Percentiles rank a stretch among this genome's conserved stretches.
phyloP scores from a whole-genome alignment of 352 stramenopile species.

The Labyrinthula sp. region DNA sequence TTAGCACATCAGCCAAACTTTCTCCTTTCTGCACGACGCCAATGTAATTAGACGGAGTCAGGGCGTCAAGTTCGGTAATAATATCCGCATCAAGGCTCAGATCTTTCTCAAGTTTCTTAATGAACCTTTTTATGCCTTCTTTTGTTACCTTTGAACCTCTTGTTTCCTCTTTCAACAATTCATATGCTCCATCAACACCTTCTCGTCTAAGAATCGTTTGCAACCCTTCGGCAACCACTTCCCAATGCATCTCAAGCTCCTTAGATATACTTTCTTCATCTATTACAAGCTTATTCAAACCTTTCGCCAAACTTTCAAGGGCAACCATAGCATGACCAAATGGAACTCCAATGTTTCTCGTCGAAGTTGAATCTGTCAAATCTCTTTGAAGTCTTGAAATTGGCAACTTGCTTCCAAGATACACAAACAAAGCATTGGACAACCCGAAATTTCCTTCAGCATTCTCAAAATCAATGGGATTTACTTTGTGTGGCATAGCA shows the following conservation, averaged over 20 bases:
- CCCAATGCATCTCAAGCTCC: constrained; percentile 37
- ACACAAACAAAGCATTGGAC: constrained; percentile 33
- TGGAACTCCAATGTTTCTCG: constrained; percentile 31
- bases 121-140: no score
- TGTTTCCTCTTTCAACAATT: constrained; percentile 37
- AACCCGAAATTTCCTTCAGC: constrained; percentile 37
- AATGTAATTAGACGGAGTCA: no score
- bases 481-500: constrained; percentile 40
- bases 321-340: constrained; percentile 36
- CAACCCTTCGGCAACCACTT: constrained; percentile 37
- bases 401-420: constrained; percentile 35
- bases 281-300: constrained; percentile 29
- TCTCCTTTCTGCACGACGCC: no score
- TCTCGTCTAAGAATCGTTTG: constrained; percentile 36
- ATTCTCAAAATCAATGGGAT: constrained; percentile 41
- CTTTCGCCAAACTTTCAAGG: constrained; percentile 26
- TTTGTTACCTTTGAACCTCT: no score
- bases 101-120: no score
- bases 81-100: no score
- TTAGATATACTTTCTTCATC: constrained; percentile 28
- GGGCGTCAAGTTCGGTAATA: no score
- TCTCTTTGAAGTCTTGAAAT: constrained; percentile 37
- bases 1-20: no score
- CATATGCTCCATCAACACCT: constrained; percentile 33
- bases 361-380: constrained; percentile 35